A percentile compares a stretch with the other conserved stretches of the same genome.
phyloP scores from a whole-genome alignment of 192 early-diverging fungal genomes.

The Coemansia sp. region DNA sequence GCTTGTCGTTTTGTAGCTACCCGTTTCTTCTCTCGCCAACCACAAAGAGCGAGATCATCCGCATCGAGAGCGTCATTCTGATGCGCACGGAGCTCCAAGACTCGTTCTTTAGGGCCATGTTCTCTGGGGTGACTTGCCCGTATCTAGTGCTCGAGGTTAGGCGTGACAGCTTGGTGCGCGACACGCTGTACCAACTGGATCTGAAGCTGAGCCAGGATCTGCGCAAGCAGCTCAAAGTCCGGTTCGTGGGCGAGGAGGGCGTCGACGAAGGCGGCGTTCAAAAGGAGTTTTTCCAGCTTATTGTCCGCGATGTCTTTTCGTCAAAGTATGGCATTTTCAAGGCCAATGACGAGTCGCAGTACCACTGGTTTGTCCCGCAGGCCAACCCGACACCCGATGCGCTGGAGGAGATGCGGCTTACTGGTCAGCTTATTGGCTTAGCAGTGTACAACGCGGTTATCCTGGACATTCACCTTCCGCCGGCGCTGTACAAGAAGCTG shows the following conservation, averaged over 20 bases:
- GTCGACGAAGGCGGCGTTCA: constrained; percentile 93
- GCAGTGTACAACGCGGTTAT: constrained; percentile 93
- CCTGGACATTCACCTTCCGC: constrained; percentile 86
- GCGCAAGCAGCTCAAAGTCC: constrained; percentile 84
- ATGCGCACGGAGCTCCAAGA: constrained; percentile 70
- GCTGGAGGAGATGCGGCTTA: constrained; percentile 78
- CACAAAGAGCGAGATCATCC: constrained; percentile 72
- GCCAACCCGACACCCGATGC: constrained; percentile 51
- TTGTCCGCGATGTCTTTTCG: constrained; percentile 85
- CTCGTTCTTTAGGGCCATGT: constrained; percentile 75
- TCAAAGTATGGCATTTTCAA: constrained; percentile 79
- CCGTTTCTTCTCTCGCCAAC: constrained; percentile 69
- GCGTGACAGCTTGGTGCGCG: constrained; percentile 67
- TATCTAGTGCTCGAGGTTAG: constrained; percentile 71
- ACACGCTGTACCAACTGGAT: constrained; percentile 70
- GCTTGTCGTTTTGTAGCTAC: constrained; percentile 73
- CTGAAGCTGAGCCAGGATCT: constrained; percentile 79
- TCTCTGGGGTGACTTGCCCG: constrained; percentile 70
- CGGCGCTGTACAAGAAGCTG: constrained; percentile 84
- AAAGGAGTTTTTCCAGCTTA: constrained; percentile 91
- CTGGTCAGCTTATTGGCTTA: constrained; percentile 83
- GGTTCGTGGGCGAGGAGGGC: constrained; percentile 91
- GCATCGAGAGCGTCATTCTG: constrained; percentile 66
- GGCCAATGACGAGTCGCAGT: constrained; percentile 76
- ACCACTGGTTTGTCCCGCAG: constrained; percentile 79